A percentile compares a stretch with the other conserved stretches of the same genome.
phyloP scores from a whole-genome alignment of 768 basidiomycete species.

The Artomyces pyxidatus region DNA sequence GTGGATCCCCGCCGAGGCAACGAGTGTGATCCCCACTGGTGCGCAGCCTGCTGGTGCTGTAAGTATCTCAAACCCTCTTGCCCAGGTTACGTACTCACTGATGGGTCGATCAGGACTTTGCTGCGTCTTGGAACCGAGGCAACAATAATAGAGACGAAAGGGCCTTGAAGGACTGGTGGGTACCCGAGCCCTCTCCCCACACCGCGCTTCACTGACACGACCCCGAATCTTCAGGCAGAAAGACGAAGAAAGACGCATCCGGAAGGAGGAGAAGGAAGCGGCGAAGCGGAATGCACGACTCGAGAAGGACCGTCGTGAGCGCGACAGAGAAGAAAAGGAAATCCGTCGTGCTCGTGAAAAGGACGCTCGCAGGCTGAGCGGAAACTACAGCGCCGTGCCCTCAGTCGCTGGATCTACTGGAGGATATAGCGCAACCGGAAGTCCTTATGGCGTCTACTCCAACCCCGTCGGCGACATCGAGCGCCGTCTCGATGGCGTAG shows the following conservation, averaged over 20 bases:
- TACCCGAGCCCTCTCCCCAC: background rate
- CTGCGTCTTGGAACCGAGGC: slow-evolving; percentile 46
- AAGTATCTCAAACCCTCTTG: slow-evolving; percentile 17
- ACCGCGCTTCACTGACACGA: slow-evolving; percentile 1
- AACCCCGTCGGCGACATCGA: slow-evolving; percentile 27
- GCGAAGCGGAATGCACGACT: slow-evolving; percentile 33
- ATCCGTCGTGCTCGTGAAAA: slow-evolving; percentile 49
- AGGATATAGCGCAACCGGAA: slow-evolving; percentile 12
- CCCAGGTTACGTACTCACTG: background rate
- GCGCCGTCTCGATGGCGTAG: slow-evolving; percentile 26
- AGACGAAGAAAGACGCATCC: slow-evolving; percentile 43
- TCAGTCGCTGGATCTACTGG: background rate
- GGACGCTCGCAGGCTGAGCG: slow-evolving; percentile 40
- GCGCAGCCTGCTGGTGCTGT: slow-evolving; percentile 54
- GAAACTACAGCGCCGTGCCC: slow-evolving; percentile 7
- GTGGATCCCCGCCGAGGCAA: slow-evolving; percentile 64
- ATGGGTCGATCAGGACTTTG: slow-evolving; percentile 40
- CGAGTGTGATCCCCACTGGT: slow-evolving; percentile 48
- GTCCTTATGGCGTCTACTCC: slow-evolving; percentile 12
- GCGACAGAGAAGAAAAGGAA: slow-evolving; percentile 37
- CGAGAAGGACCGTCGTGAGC: slow-evolving; percentile 30
- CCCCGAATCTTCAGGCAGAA: slow-evolving; percentile 22
- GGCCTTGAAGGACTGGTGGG: slow-evolving; percentile 16
- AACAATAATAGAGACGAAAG: slow-evolving; percentile 15
- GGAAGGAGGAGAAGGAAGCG: slow-evolving; percentile 40